A percentile compares a stretch with the other conserved stretches of the same genome.
phyloP scores from a whole-genome alignment of 2,329 filamentous ascomycete genomes.

The Colletotrichum sp. region DNA sequence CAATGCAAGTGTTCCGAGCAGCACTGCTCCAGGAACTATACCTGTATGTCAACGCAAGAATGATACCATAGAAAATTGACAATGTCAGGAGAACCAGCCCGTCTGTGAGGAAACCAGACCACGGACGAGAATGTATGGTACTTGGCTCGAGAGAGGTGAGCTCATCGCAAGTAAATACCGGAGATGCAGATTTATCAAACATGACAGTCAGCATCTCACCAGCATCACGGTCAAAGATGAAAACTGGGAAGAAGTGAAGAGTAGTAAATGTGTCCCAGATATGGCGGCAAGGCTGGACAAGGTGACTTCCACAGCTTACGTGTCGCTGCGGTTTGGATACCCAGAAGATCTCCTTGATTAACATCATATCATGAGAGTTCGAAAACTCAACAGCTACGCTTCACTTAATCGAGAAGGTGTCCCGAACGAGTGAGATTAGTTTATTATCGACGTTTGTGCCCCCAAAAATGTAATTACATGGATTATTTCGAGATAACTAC shows the following conservation, averaged over 20 bases:
- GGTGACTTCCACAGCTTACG: background rate
- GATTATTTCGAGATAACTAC: rapidly evolving
- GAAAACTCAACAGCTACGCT: rapidly evolving
- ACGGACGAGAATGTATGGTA: background rate
- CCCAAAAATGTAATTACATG: background rate
- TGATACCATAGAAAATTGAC: background rate
- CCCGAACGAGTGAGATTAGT: too few species aligned
- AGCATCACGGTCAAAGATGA: rapidly evolving
- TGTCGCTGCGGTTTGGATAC: background rate
- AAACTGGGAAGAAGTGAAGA: background rate
- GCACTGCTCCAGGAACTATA: background rate
- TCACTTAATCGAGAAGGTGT: background rate
- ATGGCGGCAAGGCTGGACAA: background rate
- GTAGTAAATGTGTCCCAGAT: background rate
- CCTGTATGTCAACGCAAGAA: background rate
- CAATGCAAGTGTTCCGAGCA: background rate
- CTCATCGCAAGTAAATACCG: rapidly evolving
- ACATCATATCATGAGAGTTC: background rate
- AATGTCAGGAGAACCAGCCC: background rate
- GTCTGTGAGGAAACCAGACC: background rate
- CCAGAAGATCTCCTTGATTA: rapidly evolving
- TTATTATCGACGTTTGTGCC: background rate
- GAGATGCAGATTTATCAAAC: rapidly evolving
- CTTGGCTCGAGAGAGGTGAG: background rate
- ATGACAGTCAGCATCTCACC: rapidly evolving